Percentiles rank a stretch among this genome's conserved stretches.
Conservation (phyloP, 2,329 filamentous ascomycete genomes). For the Stagonosporopsis tanaceti region DNA sequence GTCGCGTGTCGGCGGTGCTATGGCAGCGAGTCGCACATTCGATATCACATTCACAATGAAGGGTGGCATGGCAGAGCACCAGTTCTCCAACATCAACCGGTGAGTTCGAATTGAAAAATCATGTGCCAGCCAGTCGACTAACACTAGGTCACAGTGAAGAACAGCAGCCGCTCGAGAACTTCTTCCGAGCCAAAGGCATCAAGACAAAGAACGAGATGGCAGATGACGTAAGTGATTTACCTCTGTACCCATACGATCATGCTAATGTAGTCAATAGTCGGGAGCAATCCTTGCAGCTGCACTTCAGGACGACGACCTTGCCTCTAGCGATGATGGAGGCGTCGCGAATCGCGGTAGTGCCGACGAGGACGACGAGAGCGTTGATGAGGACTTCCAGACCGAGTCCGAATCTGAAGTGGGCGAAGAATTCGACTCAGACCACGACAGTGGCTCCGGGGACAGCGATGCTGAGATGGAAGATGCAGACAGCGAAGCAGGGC, state of each 20-base stretch:
- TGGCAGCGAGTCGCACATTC: slow-evolving; percentile 93
- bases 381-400: slow-evolving; percentile 94
- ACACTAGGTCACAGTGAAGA: slow-evolving; percentile 70
- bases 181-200: slow-evolving; percentile 95
- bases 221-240: slow-evolving; percentile 75
- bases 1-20: slow-evolving; percentile 91
- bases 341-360: slow-evolving; percentile 84
- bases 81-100: slow-evolving; percentile 99
- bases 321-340: slow-evolving; percentile 77
- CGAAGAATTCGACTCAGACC: slow-evolving; percentile 91
- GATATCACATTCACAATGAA: slow-evolving; percentile 96
- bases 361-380: slow-evolving; percentile 93
- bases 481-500: slow-evolving; percentile 63
- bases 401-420: slow-evolving; percentile 95
- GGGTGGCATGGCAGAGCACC: slow-evolving; percentile 82
- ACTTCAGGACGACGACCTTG: slow-evolving; percentile 82
- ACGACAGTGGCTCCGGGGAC: slow-evolving; percentile 81
- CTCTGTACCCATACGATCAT: neutral
- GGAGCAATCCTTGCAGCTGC: slow-evolving; percentile 76
- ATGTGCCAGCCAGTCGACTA: slow-evolving; percentile 16
- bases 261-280: slow-evolving; percentile 52
- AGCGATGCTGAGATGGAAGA: slow-evolving; percentile 72
- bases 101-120: slow-evolving; percentile 41
- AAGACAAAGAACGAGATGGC: slow-evolving; percentile 99
- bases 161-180: slow-evolving; percentile 92